Conservation (phyloP, 306 rosid genomes). For the Vigna reflexopilosa region DNA sequence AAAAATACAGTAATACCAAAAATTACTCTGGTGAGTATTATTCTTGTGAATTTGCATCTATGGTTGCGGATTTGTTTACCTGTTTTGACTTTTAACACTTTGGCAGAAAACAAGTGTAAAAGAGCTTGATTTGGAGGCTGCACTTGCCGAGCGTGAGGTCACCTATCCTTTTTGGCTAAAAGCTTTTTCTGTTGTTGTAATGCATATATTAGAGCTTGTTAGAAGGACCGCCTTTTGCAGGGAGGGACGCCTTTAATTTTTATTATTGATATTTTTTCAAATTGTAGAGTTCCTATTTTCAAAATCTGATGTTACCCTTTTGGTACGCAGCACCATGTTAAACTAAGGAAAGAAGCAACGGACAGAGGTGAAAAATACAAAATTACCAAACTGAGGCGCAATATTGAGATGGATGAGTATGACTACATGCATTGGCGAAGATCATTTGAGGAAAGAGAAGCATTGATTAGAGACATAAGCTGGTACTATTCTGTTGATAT, state of each 20-base stretch:
- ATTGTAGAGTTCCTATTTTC: constrained; percentile 18
- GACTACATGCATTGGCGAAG: constrained; percentile 92
- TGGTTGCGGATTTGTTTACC: constrained; percentile 44
- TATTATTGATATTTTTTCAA: constrained; percentile 20
- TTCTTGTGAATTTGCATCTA: constrained; percentile 35
- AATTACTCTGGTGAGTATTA: constrained; percentile 71
- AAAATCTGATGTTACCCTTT: constrained; percentile 28
- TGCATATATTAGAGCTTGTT: constrained; percentile 32
- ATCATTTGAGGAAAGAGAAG: constrained; percentile 93
- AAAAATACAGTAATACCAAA: constrained; percentile 70
- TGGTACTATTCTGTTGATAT: constrained; percentile 55
- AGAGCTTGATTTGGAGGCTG: constrained; percentile 93
- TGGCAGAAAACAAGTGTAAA: constrained; percentile 86
- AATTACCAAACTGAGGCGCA: constrained; percentile 73
- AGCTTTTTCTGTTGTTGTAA: constrained; percentile 21
- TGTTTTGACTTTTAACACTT: constrained; percentile 41
- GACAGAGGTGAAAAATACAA: constrained; percentile 83
- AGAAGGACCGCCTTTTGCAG: not conserved
- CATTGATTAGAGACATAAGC: constrained; percentile 90
- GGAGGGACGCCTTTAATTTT: not conserved
- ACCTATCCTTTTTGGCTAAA: constrained; percentile 38
- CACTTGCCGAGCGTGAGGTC: constrained; percentile 91
- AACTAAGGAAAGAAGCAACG: constrained; percentile 64
- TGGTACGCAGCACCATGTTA: constrained; percentile 60
- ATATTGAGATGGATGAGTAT: constrained; percentile 93